These are phyloP conservation scores for Fusarium sulawesiense DNA, from an alignment of 2,329 filamentous ascomycete genomes.

Conservation along the genomic window DNA sequence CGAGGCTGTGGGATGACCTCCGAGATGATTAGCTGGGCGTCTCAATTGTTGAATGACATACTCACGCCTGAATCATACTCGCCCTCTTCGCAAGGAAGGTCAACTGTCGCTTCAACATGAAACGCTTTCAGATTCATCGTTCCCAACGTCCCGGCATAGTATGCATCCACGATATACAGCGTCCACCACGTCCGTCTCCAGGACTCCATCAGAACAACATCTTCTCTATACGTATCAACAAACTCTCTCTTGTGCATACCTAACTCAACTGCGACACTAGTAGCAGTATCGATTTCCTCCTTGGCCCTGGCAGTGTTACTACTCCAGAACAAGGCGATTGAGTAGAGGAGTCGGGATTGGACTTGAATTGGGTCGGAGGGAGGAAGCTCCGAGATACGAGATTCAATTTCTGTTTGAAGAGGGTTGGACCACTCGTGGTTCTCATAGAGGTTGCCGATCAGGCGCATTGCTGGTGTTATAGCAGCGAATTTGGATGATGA, in stretches of 20 bases:
- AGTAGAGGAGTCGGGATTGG: conserved; percentile 53
- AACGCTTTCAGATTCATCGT: conserved; percentile 44
- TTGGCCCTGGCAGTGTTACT: conserved; percentile 43
- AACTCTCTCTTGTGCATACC: conserved; percentile 69
- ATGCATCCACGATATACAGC: conserved; percentile 70
- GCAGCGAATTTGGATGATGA: conserved; percentile 28
- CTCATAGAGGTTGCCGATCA: conserved; percentile 52
- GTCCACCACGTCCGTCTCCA: conserved; percentile 80
- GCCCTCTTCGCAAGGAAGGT: conserved; percentile 72
- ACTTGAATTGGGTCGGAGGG: conserved; percentile 47
- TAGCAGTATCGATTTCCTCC: conserved; percentile 58
- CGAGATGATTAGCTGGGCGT: too few relatives aligned
- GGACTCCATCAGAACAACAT: conserved; percentile 65
- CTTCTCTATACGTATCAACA: conserved; percentile 57
- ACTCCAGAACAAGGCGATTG: conserved; percentile 52
- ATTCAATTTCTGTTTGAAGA: conserved; percentile 13
- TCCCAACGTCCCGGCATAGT: conserved; percentile 49
- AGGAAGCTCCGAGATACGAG: conserved; percentile 1
- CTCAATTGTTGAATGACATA: too few relatives aligned
- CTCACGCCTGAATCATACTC: conserved; percentile 60
- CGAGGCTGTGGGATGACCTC: too few relatives aligned
- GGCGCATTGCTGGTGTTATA: conserved; percentile 46
- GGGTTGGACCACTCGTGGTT: conserved; percentile 24
- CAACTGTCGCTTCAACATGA: conserved; percentile 63
- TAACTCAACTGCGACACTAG: conserved; percentile 68